These are phyloP conservation scores for Cryphonectria parasitica DNA, from an alignment of 2,329 filamentous ascomycete genomes.

Conservation along the genomic window DNA sequence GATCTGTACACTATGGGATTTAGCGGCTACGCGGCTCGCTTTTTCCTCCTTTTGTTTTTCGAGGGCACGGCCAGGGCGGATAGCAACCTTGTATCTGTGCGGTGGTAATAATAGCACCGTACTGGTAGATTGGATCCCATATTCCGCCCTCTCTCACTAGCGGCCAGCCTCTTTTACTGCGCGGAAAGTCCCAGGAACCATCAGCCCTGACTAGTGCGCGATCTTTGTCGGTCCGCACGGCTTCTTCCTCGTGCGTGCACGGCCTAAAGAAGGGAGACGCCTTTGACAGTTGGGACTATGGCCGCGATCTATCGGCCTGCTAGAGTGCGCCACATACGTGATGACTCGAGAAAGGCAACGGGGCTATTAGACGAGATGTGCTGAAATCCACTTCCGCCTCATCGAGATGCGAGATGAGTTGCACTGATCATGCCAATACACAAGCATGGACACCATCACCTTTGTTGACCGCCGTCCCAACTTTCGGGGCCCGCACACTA, in stretches of 20 bases:
- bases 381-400: not conserved
- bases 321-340: slow-evolving; percentile 13
- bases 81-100: not conserved
- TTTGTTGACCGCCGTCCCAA: not conserved
- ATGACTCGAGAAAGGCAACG: not conserved
- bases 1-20: not conserved
- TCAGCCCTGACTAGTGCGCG: not conserved
- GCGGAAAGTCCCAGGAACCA: not conserved
- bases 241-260: not conserved
- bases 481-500: not conserved
- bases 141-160: not conserved
- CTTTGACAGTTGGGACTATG: not conserved
- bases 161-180: not conserved
- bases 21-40: not conserved
- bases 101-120: not conserved
- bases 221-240: not conserved
- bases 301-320: slow-evolving; percentile 1
- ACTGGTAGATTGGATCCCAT: not conserved
- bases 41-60: not conserved
- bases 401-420: not conserved
- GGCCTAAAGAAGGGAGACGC: not conserved
- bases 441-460: not conserved
- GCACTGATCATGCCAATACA: not conserved
- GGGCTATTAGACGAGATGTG: not conserved
- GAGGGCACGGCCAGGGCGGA: not conserved